Base-by-base conservation (phyloP, 1,139 yeast species). In the Kodamaea anthophila region DNA sequence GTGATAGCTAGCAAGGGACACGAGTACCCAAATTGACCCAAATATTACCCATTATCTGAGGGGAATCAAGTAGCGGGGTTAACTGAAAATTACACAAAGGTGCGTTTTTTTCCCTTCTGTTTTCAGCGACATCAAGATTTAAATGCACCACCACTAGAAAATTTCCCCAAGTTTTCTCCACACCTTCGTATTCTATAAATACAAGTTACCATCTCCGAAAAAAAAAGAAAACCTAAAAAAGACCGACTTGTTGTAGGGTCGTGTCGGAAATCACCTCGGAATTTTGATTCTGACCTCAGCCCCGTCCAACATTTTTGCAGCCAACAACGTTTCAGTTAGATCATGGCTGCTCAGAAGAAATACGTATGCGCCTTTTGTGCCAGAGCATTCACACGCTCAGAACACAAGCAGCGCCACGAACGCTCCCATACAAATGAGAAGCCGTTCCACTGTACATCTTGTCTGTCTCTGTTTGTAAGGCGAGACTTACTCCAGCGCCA, bases 281-380 rank as follows among this genome's bases (percentile, higher is more conserved):
- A n/a, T n/a, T n/a, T n/a, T n/a, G n/a, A n/a, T n/a, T n/a, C n/a
- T n/a, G n/a, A n/a, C n/a, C n/a, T n/a, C n/a, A n/a, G n/a, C n/a
- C n/a, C n/a, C n/a, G n/a, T n/a, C n/a, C n/a, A n/a, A n/a, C n/a
- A n/a, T n/a, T n/a, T n/a, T n/a, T n/a, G n/a, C n/a, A n/a, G n/a
- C n/a, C n/a, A n/a, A n/a, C n/a, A n/a, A n/a, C n/a, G n/a, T n/a
- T n/a, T n/a, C n/a, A n/a, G n/a, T n/a, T n/a, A n/a, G n/a, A n/a
- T 14, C 21, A 64, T 64, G 65, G 62, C 70, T 12, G 30, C 29
- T 3, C 73, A 69, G 31, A 72, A 74, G 45, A 75, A 80, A 46
- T 83, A 82, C 52, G 72, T 79, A 21, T 84, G 94, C 55, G 77
- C 83, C 14, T 83, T 76, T 49, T 84, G 94, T 46, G 85, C 87